Percentiles rank a stretch among this genome's conserved stretches.
Evolutionary conservation across 495 filamentous ascomycete genomes (phyloP).

Genomic region (Sordaria brevicollis): DNA sequence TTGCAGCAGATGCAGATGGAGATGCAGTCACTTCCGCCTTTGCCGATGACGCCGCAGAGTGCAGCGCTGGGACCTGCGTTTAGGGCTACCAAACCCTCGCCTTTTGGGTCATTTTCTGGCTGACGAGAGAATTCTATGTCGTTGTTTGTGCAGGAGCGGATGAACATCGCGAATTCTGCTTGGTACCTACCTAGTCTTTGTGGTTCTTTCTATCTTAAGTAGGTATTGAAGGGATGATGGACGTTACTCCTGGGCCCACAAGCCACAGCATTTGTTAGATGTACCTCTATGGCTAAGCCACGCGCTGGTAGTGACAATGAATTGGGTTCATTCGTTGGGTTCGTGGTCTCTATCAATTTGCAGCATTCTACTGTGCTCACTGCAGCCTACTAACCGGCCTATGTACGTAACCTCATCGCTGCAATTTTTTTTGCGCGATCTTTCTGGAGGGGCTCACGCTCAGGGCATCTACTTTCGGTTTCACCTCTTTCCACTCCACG

Average conservation of each 20-base stretch:
- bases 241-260: background rate
- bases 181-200: no score
- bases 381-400: background rate
- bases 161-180: no score
- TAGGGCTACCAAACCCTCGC: constrained; percentile 26
- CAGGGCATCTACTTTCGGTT: background rate
- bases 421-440: background rate
- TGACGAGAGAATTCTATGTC: background rate
- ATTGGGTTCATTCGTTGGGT: background rate
- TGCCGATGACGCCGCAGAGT: constrained; percentile 48
- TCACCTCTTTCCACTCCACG: background rate
- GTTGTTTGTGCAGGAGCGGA: background rate
- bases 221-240: background rate
- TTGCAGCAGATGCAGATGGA: constrained; percentile 7
- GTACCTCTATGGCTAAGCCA: background rate
- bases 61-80: constrained; percentile 54
- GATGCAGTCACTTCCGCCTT: constrained; percentile 4
- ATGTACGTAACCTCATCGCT: background rate
- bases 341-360: background rate
- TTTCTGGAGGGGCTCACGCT: background rate
- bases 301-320: background rate
- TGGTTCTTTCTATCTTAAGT: background rate
- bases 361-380: background rate
- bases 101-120: background rate
- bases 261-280: no score